Base-by-base conservation (phyloP, 2,329 filamentous ascomycete genomes). In the Cryphonectria parasitica region DNA sequence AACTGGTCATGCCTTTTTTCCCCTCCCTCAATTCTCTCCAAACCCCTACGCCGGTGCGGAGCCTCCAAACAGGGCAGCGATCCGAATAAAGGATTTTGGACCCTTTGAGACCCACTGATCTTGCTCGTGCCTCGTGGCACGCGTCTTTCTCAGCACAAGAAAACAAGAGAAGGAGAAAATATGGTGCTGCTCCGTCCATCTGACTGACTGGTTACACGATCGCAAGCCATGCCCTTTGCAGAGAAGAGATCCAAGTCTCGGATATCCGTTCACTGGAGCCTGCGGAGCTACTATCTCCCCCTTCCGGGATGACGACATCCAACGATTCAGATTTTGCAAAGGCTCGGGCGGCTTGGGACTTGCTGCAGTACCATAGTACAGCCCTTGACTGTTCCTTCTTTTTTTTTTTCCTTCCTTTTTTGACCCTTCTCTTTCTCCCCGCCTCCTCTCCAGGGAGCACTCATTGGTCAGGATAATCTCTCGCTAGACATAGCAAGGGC, bases 301-400 rank as follows among this genome's bases (percentile, higher is more conserved):
- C 62, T 49, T 45, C 43, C 31, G n/a, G 17, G 13, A 54, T 65
- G 64, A 65, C 64, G 64, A 65, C 64, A 65, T 65, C 45, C 43
- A 54, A 54, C 22, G 15, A 49, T 25, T 36, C 64, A 54, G 64
- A 54, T 17, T 54, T 39, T 49, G 43, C 62, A 52, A 22, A 49
- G 41, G 62, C 25, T 58, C 25, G 54, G 28, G 54, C 54, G 54
- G 54, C 54, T 58, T 31, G 11, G 45, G 19, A n/a, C 45, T 58
- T 17, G 54, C 54, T 31, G 54, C 25, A 56, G 45, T 22, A 49
- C 17, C n/a, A 22, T 22, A 22, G 45, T 49, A n/a, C 45, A 49
- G 45, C n/a, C 45, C 45, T n/a, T 19, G 19, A 45, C 43, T 19
- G 43, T n/a, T 49, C 45, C 45, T 39, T 36, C 43, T 49, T n/a